Evolutionary conservation across 352 stramenopile genomes (phyloP).

Genomic region (Phytophthora cactorum): DNA sequence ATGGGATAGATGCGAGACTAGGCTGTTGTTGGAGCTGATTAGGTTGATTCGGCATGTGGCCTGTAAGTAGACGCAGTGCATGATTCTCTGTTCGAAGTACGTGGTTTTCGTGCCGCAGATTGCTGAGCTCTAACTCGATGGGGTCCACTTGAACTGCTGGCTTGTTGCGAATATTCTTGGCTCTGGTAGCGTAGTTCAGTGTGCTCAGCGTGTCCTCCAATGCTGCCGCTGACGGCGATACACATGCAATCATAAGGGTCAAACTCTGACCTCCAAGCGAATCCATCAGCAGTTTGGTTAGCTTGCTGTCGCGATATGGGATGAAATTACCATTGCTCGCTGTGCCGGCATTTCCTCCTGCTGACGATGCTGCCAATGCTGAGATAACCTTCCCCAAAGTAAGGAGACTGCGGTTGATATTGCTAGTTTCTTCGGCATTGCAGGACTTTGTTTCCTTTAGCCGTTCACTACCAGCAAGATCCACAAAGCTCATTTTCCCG

Average conservation of each 20-base stretch:
- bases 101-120: slow-evolving; percentile 72
- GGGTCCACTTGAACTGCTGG: slow-evolving; percentile 75
- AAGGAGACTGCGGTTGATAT: slow-evolving; percentile 87
- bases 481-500: slow-evolving; percentile 85
- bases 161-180: slow-evolving; percentile 89
- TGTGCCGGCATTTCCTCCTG: slow-evolving; percentile 5
- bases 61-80: slow-evolving; percentile 49
- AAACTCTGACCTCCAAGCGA: slow-evolving; percentile 82
- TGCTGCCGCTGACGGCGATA: slow-evolving; percentile 61
- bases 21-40: slow-evolving; percentile 14
- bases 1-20: slow-evolving; percentile 35
- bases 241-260: slow-evolving; percentile 86
- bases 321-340: slow-evolving; percentile 48
- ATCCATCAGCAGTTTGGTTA: slow-evolving; percentile 89
- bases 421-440: slow-evolving; percentile 79
- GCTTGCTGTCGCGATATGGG: slow-evolving; percentile 86
- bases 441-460: slow-evolving; percentile 77
- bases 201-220: slow-evolving; percentile 86
- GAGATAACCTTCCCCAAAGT: slow-evolving; percentile 89
- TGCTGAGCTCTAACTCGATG: slow-evolving; percentile 62
- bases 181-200: slow-evolving; percentile 84
- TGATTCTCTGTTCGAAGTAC: slow-evolving; percentile 63
- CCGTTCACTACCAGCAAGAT: slow-evolving; percentile 77
- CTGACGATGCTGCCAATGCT: slow-evolving; percentile 57
- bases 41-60: neutral